Percentiles rank a stretch among this genome's conserved stretches.
phyloP scores from a whole-genome alignment of 2,329 filamentous ascomycete species.

The Neonectria sp. region DNA sequence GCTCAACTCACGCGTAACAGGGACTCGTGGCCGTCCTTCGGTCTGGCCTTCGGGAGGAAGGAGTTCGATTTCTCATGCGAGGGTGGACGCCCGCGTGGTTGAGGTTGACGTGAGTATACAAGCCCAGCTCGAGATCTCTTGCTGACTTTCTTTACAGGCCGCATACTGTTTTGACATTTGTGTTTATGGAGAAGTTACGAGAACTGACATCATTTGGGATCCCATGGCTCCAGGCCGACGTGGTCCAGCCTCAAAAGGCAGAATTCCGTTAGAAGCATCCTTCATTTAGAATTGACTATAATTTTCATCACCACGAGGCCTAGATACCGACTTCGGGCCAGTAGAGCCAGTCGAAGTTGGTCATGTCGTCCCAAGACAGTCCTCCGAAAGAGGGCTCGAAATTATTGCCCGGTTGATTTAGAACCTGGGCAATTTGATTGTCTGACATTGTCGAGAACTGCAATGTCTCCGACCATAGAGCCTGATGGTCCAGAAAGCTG shows the following conservation, averaged over 20 bases:
- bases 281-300: background rate
- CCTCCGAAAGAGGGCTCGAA: constrained; percentile 70
- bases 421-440: constrained; percentile 76
- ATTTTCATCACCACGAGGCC: background rate
- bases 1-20: constrained; percentile 32
- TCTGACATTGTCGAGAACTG: constrained; percentile 80
- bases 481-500: constrained; percentile 48
- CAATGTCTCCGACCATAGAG: constrained; percentile 65
- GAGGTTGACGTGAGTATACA: constrained; percentile 55
- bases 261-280: constrained; percentile 32
- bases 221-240: constrained; percentile 35
- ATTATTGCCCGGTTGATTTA: constrained; percentile 74
- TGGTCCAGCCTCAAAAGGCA: constrained; percentile 25
- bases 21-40: constrained; percentile 53
- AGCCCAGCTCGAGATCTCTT: fast-evolving
- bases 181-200: constrained; percentile 62
- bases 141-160: constrained; percentile 47
- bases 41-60: constrained; percentile 55
- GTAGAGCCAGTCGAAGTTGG: constrained; percentile 71
- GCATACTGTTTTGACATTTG: constrained; percentile 62
- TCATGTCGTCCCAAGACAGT: constrained; percentile 72
- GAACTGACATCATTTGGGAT: constrained; percentile 48
- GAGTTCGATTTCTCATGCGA: constrained; percentile 60
- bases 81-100: constrained; percentile 64
- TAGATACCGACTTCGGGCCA: constrained; percentile 62